A percentile compares a stretch with the other conserved stretches of the same genome.
Conservation (phyloP, 345 rosid genomes). For the Microcos paniculata region DNA sequence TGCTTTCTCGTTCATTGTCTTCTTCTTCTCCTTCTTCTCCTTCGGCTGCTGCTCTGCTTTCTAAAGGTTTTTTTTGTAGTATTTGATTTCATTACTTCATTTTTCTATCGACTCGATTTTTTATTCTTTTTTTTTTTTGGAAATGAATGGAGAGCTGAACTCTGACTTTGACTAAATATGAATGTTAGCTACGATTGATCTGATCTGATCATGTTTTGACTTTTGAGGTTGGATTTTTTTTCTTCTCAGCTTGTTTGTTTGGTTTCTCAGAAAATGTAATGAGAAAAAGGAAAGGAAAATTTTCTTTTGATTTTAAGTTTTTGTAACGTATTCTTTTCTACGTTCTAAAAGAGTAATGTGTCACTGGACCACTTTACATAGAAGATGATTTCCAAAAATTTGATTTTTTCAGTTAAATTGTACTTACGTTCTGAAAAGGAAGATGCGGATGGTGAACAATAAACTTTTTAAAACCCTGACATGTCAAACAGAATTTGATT, state of each 20-base stretch:
- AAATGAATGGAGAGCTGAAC: not conserved
- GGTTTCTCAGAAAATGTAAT: constrained; percentile 11
- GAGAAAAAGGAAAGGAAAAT: not conserved
- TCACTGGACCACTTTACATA: not conserved
- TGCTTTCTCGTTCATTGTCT: constrained; percentile 56
- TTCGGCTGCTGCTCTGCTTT: constrained; percentile 28
- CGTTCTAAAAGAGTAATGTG: not conserved
- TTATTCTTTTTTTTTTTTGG: not conserved
- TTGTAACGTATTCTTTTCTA: not conserved
- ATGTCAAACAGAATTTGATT: not conserved
- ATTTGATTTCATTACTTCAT: not conserved
- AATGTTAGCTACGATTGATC: not conserved
- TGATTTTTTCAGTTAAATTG: not conserved
- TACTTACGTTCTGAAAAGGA: not conserved
- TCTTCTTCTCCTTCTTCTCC: constrained; percentile 28
- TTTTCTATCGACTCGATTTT: not conserved
- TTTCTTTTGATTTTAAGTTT: not conserved
- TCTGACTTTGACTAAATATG: not conserved
- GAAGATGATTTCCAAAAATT: not conserved
- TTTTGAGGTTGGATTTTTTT: not conserved
- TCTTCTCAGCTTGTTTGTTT: not conserved
- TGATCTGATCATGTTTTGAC: not conserved
- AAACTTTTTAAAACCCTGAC: not conserved
- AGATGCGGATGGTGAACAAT: not conserved
- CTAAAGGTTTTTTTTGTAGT: constrained; percentile 33